Percentiles rank a stretch among this genome's conserved stretches.
Evolutionary conservation across 495 filamentous ascomycete genomes (phyloP).

Genomic region (Penicillium silybi): DNA sequence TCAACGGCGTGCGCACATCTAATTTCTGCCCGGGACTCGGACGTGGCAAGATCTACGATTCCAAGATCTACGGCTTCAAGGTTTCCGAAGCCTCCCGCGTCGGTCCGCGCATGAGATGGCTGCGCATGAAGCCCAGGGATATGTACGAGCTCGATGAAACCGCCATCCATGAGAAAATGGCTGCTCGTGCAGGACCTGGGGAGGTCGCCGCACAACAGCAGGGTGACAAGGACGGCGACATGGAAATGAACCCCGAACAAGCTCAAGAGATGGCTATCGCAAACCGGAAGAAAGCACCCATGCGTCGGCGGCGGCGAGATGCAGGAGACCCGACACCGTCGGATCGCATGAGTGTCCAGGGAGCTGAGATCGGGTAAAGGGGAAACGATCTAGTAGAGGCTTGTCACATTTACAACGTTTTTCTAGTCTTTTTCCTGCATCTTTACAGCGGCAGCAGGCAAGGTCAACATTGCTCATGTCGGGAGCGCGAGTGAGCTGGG

Average conservation of each 20-base stretch:
- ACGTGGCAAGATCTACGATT: conserved; percentile 79
- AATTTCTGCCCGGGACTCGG: conserved; percentile 91
- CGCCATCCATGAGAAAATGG: conserved; percentile 11
- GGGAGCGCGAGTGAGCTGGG: neutral
- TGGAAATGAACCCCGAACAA: conserved; percentile 29
- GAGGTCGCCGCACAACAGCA: conserved; percentile 30
- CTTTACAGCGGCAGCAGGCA: neutral
- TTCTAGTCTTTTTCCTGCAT: neutral
- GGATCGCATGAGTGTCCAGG: conserved; percentile 38
- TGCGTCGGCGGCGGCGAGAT: conserved; percentile 43
- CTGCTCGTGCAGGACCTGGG: conserved; percentile 26
- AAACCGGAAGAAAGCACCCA: conserved; percentile 49
- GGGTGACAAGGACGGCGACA: conserved; percentile 50
- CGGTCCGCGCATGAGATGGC: conserved; percentile 94
- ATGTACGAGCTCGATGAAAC: conserved; percentile 79
- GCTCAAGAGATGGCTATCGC: conserved; percentile 38
- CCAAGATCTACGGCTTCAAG: conserved; percentile 93
- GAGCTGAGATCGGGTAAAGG: conserved; percentile 25
- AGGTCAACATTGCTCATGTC: neutral
- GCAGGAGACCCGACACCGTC: conserved; percentile 13
- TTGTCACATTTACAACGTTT: conserved; percentile 6
- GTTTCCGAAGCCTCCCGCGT: conserved; percentile 82
- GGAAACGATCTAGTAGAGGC: neutral
- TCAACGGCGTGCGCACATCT: conserved; percentile 78
- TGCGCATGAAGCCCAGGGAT: conserved; percentile 77